Evolutionary conservation across 2,329 filamentous ascomycete species (phyloP).

Genomic region (Dactylellina drechsleri): DNA sequence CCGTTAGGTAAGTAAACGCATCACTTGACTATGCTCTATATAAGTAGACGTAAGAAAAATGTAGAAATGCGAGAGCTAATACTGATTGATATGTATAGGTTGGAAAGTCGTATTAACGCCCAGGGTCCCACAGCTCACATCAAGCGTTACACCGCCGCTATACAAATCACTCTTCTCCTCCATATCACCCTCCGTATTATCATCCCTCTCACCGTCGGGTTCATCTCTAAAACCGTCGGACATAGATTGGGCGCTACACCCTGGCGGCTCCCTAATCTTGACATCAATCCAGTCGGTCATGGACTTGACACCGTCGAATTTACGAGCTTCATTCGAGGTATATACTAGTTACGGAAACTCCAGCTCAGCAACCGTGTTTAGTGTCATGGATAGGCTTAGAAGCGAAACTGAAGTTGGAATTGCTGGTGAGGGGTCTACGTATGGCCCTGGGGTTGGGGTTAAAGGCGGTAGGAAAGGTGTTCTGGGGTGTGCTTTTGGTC

Average conservation of each 20-base stretch:
- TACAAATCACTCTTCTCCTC: slow-evolving; percentile 69
- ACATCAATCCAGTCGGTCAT: slow-evolving; percentile 71
- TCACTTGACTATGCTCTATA: slow-evolving; percentile 55
- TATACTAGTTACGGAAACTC: slow-evolving; percentile 76
- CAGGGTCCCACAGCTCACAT: slow-evolving; percentile 70
- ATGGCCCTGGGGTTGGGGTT: slow-evolving; percentile 59
- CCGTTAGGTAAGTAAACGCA: slow-evolving; percentile 65
- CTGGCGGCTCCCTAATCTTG: slow-evolving; percentile 74
- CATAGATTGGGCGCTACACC: slow-evolving; percentile 79
- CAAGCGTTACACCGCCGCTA: slow-evolving; percentile 66
- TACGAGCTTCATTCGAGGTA: slow-evolving; percentile 75
- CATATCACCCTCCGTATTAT: slow-evolving; percentile 61
- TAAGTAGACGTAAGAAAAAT: neutral
- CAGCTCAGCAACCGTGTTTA: slow-evolving; percentile 75
- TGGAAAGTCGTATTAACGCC: slow-evolving; percentile 75
- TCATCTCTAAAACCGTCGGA: slow-evolving; percentile 64
- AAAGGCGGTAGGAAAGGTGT: slow-evolving; percentile 67
- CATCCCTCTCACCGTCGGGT: slow-evolving; percentile 64
- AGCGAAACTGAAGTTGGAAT: slow-evolving; percentile 70
- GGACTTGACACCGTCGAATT: slow-evolving; percentile 70
- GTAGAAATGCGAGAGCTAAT: neutral
- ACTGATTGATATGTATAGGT: slow-evolving; percentile 60
- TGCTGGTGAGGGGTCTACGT: slow-evolving; percentile 65
- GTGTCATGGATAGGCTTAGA: slow-evolving; percentile 72
- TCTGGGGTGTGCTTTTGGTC: slow-evolving; percentile 75